Conservation (phyloP, 1,284 basidiomycete genomes). For the Baeospora myosura region DNA sequence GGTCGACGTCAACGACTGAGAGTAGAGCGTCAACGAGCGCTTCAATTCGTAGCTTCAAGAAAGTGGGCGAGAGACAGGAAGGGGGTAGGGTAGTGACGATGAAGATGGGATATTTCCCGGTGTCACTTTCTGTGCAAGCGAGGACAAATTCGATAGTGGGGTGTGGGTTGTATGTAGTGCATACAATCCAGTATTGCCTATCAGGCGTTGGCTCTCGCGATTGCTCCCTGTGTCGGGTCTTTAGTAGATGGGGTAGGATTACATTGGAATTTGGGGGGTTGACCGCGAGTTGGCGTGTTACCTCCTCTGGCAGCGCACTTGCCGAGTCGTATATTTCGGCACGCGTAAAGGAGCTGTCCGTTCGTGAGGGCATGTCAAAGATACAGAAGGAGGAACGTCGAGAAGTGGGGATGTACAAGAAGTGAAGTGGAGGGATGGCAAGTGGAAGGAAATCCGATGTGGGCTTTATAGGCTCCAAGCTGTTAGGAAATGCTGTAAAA, state of each 20-base stretch:
- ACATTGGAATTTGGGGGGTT: constrained; percentile 1
- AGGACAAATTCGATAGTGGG: constrained; percentile 44
- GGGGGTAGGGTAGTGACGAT: constrained; percentile 35
- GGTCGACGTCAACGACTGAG: constrained; percentile 21
- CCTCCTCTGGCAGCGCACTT: neutral
- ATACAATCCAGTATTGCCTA: constrained; percentile 46
- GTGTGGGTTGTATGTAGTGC: constrained; percentile 18
- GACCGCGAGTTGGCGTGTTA: neutral
- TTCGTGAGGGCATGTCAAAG: too few relatives aligned
- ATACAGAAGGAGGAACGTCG: too few relatives aligned
- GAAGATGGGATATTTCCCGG: constrained; percentile 55
- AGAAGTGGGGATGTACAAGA: too few relatives aligned
- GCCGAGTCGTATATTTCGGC: neutral
- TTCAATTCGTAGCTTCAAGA: constrained; percentile 27
- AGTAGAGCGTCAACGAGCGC: constrained; percentile 27
- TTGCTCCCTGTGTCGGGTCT: constrained; percentile 2
- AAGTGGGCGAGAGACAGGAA: constrained; percentile 22
- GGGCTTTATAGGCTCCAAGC: too few relatives aligned
- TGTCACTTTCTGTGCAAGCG: constrained; percentile 44
- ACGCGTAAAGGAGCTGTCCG: neutral
- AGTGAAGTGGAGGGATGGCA: too few relatives aligned
- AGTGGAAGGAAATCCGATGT: too few relatives aligned
- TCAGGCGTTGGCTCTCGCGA: constrained; percentile 5
- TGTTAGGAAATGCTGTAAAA: too few relatives aligned
- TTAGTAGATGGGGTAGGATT: constrained; percentile 6